These are phyloP conservation scores for Borealophlyctis nickersoniae DNA, from an alignment of 192 early-diverging fungal species.

Conservation along the genomic window DNA sequence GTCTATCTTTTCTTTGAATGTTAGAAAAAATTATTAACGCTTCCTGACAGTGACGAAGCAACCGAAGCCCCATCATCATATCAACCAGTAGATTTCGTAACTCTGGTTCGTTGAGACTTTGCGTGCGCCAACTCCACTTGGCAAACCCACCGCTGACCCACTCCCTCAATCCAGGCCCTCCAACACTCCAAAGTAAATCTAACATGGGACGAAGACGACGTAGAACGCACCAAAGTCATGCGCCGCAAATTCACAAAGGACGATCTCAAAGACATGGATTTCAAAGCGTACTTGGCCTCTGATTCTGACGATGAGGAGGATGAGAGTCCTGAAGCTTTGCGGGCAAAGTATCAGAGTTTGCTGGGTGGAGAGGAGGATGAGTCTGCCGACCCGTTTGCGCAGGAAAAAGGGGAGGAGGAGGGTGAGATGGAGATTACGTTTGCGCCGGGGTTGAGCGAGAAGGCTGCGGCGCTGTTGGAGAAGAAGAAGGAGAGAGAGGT, in stretches of 20 bases:
- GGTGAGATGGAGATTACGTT: conserved; percentile 95
- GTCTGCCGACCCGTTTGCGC: conserved; percentile 23
- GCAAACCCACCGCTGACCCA: not conserved
- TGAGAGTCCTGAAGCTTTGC: conserved; percentile 45
- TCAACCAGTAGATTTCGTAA: conserved; percentile 61
- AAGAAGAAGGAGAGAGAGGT: conserved; percentile 51
- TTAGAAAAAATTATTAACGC: not conserved
- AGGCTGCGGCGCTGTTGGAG: conserved; percentile 51
- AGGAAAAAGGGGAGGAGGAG: conserved; percentile 63
- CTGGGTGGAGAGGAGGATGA: conserved; percentile 31
- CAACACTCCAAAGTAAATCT: conserved; percentile 91
- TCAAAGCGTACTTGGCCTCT: conserved; percentile 82
- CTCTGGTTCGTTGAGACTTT: conserved; percentile 35
- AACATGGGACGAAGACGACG: conserved; percentile 95
- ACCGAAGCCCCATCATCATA: conserved; percentile 28
- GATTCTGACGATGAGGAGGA: conserved; percentile 63
- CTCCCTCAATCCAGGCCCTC: conserved; percentile 48
- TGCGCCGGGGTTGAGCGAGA: conserved; percentile 82
- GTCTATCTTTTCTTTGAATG: not conserved
- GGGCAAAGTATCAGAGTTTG: conserved; percentile 36
- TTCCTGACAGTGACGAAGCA: conserved; percentile 20
- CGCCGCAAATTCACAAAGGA: conserved; percentile 82
- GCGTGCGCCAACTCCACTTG: conserved; percentile 10
- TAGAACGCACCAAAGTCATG: conserved; percentile 73
- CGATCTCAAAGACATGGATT: conserved; percentile 88